Evolutionary conservation across 1,284 basidiomycete species (phyloP), one percentile per base, ranked within the genome.

Genomic region (Cryptococcus sp.): DNA sequence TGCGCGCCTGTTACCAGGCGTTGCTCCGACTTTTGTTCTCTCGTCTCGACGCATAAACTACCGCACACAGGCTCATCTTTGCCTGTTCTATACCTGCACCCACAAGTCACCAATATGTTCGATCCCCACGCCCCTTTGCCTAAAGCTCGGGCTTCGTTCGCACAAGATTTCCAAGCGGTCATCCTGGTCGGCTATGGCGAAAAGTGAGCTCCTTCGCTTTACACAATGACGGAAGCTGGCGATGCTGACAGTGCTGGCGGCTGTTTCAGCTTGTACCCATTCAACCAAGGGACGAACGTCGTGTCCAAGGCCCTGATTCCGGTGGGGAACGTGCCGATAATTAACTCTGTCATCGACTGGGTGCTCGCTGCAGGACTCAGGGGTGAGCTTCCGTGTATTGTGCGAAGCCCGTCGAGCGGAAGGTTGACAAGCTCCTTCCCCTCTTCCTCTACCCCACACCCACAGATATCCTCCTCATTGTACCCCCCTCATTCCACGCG

Each of bases 111-210:
- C 4, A 36, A 11, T n/a, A 50, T 62, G 24, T 59, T 61, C 36
- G 59, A 62, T n/a, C 52, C 57, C 18, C 53, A 42, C 11, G 24
- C 53, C 8, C 50, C 54, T 9, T 46, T 49, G 28, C 43, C 57
- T 23, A 67, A 63, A 46, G 46, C 59, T 0, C 45, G 64, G 20
- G 62, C 64, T 5, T 59, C 67, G 24, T 69, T 71, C 39, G 64
- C 61, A 11, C 73, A 72, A 42, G 91, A 94, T 73, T 94, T 94
- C 72, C 82, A 87, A 48, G 91, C 88, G 0, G 85, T 94, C 13
- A 79, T 94, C 40, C 81, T 94, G 5, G 87, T 89, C 24, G 91
- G 91, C 23, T 88, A 90, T 77, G 91, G 91, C 11, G 85, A 89
- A 67, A 87, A 89, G 91, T 91, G 74, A 72, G 84, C 76, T 16